Conservation (phyloP, 148 eudicot species). For the Arbutus unedo region DNA sequence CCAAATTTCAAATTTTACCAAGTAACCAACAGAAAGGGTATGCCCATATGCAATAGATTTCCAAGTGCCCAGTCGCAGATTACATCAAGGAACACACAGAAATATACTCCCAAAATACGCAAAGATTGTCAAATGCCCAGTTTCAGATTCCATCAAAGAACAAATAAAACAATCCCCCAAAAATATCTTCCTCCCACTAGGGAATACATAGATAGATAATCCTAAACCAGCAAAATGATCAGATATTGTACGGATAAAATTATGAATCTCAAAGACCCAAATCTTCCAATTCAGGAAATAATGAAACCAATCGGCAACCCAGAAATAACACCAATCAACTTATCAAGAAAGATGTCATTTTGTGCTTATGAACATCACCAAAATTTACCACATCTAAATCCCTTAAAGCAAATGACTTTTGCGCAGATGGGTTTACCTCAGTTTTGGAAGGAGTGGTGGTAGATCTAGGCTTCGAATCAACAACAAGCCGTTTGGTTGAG, state of each 20-base stretch:
- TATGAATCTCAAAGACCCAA: not conserved
- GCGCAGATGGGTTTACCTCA: constrained; percentile 44
- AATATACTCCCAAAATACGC: not conserved
- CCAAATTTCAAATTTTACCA: not conserved
- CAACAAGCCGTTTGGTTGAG: constrained; percentile 32
- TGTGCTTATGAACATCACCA: not conserved
- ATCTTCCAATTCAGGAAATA: constrained; percentile 6
- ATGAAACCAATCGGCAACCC: constrained; percentile 4
- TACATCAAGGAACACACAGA: not conserved
- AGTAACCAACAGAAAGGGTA: not conserved
- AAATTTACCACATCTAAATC: not conserved
- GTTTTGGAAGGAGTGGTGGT: constrained; percentile 34
- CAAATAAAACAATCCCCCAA: not conserved
- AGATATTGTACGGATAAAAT: not conserved
- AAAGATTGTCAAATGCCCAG: not conserved
- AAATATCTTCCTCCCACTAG: not conserved
- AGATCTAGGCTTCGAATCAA: constrained; percentile 38
- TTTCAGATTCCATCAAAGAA: not conserved
- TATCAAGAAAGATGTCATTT: not conserved
- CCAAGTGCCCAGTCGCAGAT: not conserved
- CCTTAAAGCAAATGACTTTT: constrained; percentile 2
- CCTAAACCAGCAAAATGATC: not conserved
- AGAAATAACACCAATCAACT: not conserved
- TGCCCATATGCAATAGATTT: not conserved
- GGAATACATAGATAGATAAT: not conserved